Evolutionary conservation across 305 asterid species (phyloP).

Genomic region (Striga hermonthica): DNA sequence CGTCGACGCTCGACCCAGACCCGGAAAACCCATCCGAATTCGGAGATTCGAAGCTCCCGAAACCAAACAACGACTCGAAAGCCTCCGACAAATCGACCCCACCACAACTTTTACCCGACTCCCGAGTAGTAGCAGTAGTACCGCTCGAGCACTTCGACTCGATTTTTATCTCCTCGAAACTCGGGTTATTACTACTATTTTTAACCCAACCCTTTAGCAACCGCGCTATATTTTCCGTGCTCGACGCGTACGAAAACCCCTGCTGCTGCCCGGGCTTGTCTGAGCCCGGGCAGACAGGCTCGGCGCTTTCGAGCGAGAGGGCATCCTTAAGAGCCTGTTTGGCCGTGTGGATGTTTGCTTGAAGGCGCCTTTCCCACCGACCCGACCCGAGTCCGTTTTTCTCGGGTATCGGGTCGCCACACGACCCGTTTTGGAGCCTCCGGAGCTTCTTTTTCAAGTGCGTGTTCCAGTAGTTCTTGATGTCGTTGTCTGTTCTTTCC

Average conservation of each 20-base stretch:
- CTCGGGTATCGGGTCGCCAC: constrained; percentile 9
- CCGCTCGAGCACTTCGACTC: constrained; percentile 40
- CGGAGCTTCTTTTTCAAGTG: constrained; percentile 71
- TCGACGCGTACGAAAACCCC: constrained; percentile 56
- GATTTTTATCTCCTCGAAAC: constrained; percentile 28
- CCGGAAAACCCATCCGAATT: constrained; percentile 56
- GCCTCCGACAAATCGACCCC: constrained; percentile 45
- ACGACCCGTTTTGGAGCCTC: constrained; percentile 37
- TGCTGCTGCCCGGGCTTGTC: not conserved
- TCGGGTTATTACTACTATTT: constrained; percentile 22
- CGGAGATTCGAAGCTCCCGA: constrained; percentile 48
- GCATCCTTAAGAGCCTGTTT: constrained; percentile 88
- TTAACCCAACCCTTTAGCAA: constrained; percentile 64
- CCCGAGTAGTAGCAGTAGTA: not conserved
- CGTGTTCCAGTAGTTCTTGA: constrained; percentile 83
- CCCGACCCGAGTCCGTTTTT: constrained; percentile 31
- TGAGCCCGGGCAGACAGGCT: not conserved
- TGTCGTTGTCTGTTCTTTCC: constrained; percentile 85
- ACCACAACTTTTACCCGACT: constrained; percentile 21
- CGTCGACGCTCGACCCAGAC: constrained; percentile 42
- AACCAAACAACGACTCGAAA: constrained; percentile 55
- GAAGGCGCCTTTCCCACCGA: constrained; percentile 85
- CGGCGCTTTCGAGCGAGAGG: constrained; percentile 38
- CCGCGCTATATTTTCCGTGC: constrained; percentile 71
- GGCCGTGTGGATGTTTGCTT: constrained; percentile 70